Evolutionary conservation across 257 asterid species (phyloP), one percentile per base, ranked within the genome.

Genomic region (Nicotiana otophora): DNA sequence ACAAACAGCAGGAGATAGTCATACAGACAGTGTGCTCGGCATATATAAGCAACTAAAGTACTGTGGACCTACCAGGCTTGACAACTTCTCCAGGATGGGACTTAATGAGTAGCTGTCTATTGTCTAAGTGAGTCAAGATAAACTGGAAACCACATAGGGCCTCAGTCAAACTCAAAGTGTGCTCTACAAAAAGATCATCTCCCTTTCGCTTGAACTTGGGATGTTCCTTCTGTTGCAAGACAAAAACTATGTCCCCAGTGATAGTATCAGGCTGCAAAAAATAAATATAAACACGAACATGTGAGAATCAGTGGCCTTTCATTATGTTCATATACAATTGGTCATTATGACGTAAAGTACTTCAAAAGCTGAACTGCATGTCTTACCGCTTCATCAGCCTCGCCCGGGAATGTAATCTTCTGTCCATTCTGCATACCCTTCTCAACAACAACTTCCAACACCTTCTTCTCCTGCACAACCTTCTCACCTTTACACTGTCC

Each of bases 71-170:
- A 89, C 91, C 91, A 14, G 91, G 91, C 83, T 85, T 89, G 19
- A 85, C 42, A 51, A 87, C 91, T 84, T 87, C 84, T 16, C 90
- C 90, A 1, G 91, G 89, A 30, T 84, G 83, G 39, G 91, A 84
- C 77, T 84, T 89, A 81, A 89, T 72, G 15, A 89, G 85, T 70
- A 89, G 89, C 60, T 58, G 82, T 72, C 91, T 82, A 61, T 82
- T 88, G 54, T 89, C 91, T 15, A 89, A 82, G 81, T 89, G 91
- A 69, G 91, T 75, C 42, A 87, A 81, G 79, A 85, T 81, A 23
- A 87, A 85, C 83, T 89, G 87, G 84, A 89, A 89, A 28, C 91
- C 90, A 11, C 91, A 89, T 12, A 89, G 86, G 28, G 91, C 90
- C 82, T 89, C 90, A 5, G 85, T 84, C 66, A 89, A 72, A 76